phyloP scores from a whole-genome alignment of 202 grass and related monocot species.

The Bolboschoenoplectus hybrid region DNA sequence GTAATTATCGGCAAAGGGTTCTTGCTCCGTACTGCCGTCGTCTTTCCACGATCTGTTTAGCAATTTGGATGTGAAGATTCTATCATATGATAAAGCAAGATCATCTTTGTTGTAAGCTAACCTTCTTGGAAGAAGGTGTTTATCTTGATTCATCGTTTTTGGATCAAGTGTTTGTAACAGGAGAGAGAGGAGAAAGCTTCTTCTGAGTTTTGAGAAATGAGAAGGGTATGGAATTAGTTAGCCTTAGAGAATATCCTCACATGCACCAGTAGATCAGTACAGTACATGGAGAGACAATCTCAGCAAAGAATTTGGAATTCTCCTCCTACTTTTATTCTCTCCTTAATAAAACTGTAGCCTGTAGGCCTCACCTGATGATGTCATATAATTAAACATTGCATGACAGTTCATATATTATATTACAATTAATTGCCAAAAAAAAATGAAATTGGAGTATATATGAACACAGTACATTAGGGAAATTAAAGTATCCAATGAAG shows the following conservation, averaged over 20 bases:
- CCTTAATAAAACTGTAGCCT: neutral
- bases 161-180: neutral
- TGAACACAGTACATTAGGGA: neutral
- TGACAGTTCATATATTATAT: neutral
- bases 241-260: neutral
- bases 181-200: neutral
- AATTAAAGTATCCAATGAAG: neutral
- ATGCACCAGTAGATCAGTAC: no score
- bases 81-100: neutral
- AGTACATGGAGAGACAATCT: neutral
- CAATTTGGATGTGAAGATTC: neutral
- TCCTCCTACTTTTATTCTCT: neutral
- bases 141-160: slow-evolving; percentile 7
- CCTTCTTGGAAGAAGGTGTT: neutral
- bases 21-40: neutral
- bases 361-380: neutral
- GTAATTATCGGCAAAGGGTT: neutral
- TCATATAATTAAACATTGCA: neutral
- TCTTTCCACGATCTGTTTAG: neutral
- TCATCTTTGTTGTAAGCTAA: neutral
- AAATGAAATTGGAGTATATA: neutral
- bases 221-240: neutral
- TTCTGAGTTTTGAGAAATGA: neutral
- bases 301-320: slow-evolving; percentile 4
- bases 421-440: slow-evolving; percentile 14